Percentiles rank a stretch among this genome's conserved stretches.
Evolutionary conservation across 768 basidiomycete species (phyloP).

Genomic region (Lenzites betulinus): DNA sequence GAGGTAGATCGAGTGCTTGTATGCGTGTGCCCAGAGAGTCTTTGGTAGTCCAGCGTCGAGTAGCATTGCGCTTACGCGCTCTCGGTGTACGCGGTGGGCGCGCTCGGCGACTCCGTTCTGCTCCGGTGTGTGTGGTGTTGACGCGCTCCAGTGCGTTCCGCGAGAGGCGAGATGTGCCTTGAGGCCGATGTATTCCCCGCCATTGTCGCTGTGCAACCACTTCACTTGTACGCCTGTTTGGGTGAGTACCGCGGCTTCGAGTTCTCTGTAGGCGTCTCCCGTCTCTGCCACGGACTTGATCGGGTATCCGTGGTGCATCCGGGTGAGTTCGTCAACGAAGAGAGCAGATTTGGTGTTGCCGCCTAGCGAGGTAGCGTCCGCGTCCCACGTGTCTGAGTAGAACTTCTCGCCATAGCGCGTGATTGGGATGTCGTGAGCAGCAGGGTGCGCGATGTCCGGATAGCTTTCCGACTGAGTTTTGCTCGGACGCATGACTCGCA

Average conservation of each 20-base stretch:
- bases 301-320: constrained; percentile 5
- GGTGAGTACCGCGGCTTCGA: constrained; percentile 36
- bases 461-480: constrained; percentile 9
- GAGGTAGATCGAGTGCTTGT: constrained; percentile 38
- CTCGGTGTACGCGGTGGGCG: constrained; percentile 16
- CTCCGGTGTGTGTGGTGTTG: constrained; percentile 26
- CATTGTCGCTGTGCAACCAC: constrained; percentile 42
- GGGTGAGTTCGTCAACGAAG: constrained; percentile 34
- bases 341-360: constrained; percentile 25
- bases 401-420: too few species aligned
- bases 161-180: background rate
- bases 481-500: constrained; percentile 46
- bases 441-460: constrained; percentile 5
- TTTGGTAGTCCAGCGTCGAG: constrained; percentile 35
- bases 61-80: constrained; percentile 7
- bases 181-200: constrained; percentile 33
- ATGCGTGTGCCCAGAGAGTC: constrained; percentile 43
- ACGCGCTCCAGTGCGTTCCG: background rate
- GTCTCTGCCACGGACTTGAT: constrained; percentile 30
- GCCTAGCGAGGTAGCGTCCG: constrained; percentile 31
- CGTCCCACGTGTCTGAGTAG: constrained; percentile 48
- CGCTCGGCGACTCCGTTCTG: constrained; percentile 32
- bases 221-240: constrained; percentile 36
- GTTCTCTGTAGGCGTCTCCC: constrained; percentile 37
- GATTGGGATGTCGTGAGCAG: too few species aligned